These are phyloP conservation scores for Irpex rosettiformis DNA, from an alignment of 1,284 basidiomycete genomes.

Conservation along the genomic window DNA sequence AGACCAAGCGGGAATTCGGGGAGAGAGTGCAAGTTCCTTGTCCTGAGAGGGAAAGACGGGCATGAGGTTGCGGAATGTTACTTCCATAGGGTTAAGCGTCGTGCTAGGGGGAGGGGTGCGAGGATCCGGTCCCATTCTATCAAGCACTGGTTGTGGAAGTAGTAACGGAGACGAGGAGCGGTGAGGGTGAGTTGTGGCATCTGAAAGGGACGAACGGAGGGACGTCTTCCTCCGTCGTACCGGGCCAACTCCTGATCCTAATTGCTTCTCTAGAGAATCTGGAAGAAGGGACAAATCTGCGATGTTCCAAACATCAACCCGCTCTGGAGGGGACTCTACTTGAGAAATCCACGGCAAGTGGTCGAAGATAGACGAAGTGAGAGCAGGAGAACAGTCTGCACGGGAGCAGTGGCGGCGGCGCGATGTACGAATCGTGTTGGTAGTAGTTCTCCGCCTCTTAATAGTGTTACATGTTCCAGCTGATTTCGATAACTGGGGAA, in stretches of 20 bases:
- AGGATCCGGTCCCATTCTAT: constrained; percentile 14
- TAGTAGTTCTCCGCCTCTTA: constrained; percentile 26
- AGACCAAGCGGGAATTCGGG: constrained; percentile 6
- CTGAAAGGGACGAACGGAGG: constrained; percentile 15
- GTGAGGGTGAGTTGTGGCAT: neutral
- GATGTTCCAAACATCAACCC: constrained; percentile 25
- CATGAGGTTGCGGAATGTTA: constrained; percentile 23
- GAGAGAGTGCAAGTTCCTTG: constrained; percentile 12
- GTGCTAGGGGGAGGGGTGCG: constrained; percentile 26
- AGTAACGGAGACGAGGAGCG: constrained; percentile 11
- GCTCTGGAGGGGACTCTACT: constrained; percentile 22
- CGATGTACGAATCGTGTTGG: constrained; percentile 22
- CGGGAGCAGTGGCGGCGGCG: constrained; percentile 27
- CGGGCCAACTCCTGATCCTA: constrained; percentile 21
- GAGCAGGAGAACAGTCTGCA: constrained; percentile 25
- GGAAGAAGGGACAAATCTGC: constrained; percentile 30
- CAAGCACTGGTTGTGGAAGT: constrained; percentile 14
- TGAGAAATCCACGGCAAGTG: constrained; percentile 30
- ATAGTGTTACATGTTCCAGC: constrained; percentile 26
- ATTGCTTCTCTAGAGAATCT: constrained; percentile 8
- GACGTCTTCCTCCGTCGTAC: constrained; percentile 28
- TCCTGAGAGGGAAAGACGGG: constrained; percentile 21
- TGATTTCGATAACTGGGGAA: constrained; percentile 27
- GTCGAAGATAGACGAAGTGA: constrained; percentile 26
- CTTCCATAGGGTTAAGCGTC: constrained; percentile 20